Evolutionary conservation across 2,329 filamentous ascomycete species (phyloP).

Genomic region (Pseudogymnoascus sp.): DNA sequence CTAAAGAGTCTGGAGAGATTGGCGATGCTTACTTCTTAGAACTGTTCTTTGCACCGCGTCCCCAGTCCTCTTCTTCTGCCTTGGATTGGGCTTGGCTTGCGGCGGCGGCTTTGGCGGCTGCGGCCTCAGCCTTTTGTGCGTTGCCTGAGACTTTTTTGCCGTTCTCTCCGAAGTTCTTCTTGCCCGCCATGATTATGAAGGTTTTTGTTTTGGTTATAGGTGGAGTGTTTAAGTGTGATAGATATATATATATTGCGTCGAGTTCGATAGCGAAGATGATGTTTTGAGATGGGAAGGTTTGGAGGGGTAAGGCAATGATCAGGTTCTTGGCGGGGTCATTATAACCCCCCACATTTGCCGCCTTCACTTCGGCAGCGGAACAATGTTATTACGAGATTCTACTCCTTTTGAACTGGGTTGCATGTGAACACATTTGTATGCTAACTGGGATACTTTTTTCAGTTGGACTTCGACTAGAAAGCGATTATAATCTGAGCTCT

Average conservation of each 20-base stretch:
- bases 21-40: slow-evolving; percentile 68
- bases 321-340: neutral
- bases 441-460: neutral
- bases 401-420: neutral
- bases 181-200: slow-evolving; percentile 52
- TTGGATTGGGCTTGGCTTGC: slow-evolving; percentile 57
- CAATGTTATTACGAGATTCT: neutral
- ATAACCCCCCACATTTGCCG: slow-evolving; percentile 8
- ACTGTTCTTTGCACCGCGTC: slow-evolving; percentile 74
- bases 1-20: neutral
- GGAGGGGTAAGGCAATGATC: neutral
- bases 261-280: neutral
- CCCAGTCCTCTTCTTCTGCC: slow-evolving; percentile 69
- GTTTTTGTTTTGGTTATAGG: neutral
- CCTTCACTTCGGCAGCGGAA: neutral
- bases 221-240: neutral
- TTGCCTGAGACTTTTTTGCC: slow-evolving; percentile 86
- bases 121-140: slow-evolving; percentile 84
- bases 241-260: neutral
- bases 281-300: neutral
- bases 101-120: slow-evolving; percentile 67
- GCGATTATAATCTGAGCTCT: neutral
- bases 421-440: neutral
- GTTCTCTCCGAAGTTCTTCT: slow-evolving; percentile 64
- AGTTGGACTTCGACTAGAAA: neutral